These are phyloP conservation scores for Bidens hawaiensis DNA, from an alignment of 140 eudicot genomes.

Conservation along the genomic window DNA sequence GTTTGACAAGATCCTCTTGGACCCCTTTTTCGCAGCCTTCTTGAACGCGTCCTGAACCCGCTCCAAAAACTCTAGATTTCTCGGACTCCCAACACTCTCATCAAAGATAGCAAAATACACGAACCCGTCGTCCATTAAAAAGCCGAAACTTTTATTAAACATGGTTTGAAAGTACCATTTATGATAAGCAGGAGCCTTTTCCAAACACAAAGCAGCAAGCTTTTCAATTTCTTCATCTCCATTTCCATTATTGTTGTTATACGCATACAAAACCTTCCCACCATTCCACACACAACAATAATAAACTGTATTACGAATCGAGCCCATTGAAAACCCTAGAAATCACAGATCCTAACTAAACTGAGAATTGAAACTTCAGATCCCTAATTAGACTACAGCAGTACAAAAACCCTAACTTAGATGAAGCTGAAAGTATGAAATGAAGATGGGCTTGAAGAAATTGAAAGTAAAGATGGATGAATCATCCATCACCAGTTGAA, in stretches of 20 bases:
- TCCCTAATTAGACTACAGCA: background rate
- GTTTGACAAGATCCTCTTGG: constrained; percentile 30
- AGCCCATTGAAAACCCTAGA: constrained; percentile 34
- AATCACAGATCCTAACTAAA: constrained; percentile 9
- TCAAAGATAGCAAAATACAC: constrained; percentile 58
- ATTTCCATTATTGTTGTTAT: constrained; percentile 40
- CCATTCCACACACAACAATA: constrained; percentile 75
- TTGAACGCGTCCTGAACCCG: constrained; percentile 55
- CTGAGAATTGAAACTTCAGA: background rate
- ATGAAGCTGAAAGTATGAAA: background rate
- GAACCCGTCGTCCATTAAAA: constrained; percentile 59
- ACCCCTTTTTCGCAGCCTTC: constrained; percentile 48
- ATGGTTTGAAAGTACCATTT: constrained; percentile 71
- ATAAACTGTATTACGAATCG: constrained; percentile 34
- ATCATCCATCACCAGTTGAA: no score
- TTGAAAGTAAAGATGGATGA: background rate
- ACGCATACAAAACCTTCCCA: constrained; percentile 50
- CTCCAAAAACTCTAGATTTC: constrained; percentile 45
- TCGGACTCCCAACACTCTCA: constrained; percentile 33
- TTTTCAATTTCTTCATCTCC: constrained; percentile 55
- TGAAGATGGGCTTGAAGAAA: constrained; percentile 1
- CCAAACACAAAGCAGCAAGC: constrained; percentile 58
- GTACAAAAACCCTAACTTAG: constrained; percentile 11
- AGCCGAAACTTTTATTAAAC: constrained; percentile 51
- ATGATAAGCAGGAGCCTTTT: constrained; percentile 63